phyloP scores from a whole-genome alignment of 139 green algal species.

The Chlorella ohadii region DNA sequence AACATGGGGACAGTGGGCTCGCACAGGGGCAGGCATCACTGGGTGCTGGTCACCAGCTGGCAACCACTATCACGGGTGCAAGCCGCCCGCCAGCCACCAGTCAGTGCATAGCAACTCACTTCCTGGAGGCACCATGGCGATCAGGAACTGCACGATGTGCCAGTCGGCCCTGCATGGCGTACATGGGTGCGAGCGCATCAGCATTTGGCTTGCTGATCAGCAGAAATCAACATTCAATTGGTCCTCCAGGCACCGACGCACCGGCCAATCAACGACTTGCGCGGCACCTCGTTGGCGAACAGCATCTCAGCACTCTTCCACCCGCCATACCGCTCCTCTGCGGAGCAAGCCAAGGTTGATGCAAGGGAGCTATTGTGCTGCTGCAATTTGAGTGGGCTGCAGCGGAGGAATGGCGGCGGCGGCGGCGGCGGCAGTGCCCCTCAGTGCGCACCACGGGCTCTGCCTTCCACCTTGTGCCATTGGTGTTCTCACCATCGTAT shows the following conservation, averaged over 20 bases:
- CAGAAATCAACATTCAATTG: no score
- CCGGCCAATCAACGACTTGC: not conserved
- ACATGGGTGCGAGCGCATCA: not conserved
- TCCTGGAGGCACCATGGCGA: conserved; percentile 43
- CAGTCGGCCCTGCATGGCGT: conserved; percentile 45
- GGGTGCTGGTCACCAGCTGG: not conserved
- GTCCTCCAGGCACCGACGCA: not conserved
- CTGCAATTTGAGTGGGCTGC: no score
- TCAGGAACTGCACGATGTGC: conserved; percentile 51
- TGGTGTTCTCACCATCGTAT: not conserved
- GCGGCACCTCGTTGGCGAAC: conserved; percentile 5
- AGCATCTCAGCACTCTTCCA: conserved; percentile 45
- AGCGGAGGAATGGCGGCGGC: no score
- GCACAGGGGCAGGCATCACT: no score
- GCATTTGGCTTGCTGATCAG: not conserved
- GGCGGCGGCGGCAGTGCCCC: no score
- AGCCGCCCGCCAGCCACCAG: no score
- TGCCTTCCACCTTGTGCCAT: no score
- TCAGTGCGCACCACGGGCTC: no score
- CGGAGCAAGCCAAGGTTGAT: not conserved
- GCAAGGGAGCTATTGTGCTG: not conserved
- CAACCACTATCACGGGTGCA: not conserved
- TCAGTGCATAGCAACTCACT: conserved; percentile 20
- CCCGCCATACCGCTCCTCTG: conserved; percentile 33
- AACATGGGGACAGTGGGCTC: no score